Evolutionary conservation across 352 stramenopile genomes (phyloP), one percentile per base, ranked within the genome.

Genomic region (Phytophthora citricola): DNA sequence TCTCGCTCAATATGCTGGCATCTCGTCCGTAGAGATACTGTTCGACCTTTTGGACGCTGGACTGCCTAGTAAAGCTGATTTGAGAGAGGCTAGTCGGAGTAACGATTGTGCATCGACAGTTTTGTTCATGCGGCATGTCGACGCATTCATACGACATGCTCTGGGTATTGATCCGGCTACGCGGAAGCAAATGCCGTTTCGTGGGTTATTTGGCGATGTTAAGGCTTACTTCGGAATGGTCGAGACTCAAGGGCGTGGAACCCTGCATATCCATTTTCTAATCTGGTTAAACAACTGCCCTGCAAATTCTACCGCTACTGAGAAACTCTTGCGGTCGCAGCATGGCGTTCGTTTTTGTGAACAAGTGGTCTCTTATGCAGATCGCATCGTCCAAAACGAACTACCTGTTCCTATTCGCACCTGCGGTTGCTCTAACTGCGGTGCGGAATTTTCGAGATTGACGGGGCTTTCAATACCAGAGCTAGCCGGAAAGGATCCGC

Each of bases 181-280:
- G 36, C 17, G 38, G 0, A 57, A 57, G 15, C n/a, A 6, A 29
- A 1, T 53, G 12, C 8, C 24, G 24, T 41, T 45, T 36, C 36
- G 45, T 3, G 57, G 46, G 0, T 15, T 64, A 1, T 48, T 64
- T 38, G 56, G 56, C 3, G 22, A 39, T 17, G 36, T 64, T 2
- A 40, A 34, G 12, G 38, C 56, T 1, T 64, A 51, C 29, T 57
- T 58, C 4, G 57, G 57, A 14, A 58, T 64, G 57, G 39, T 64
- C 2, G 46, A 52, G 22, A 52, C 57, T 5, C 46, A 52, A 43
- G 57, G 57, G 2, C 46, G 57, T 9, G 56, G 56, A 9, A 53
- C 56, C 1, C 34, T 63, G 26, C 56, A 63, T 9, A 49, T 49
- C 2, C 56, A 56, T 24, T 63, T 63, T 63, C 27, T 63, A 8